Percentiles rank a stretch among this genome's conserved stretches.
phyloP scores from a whole-genome alignment of 257 asterid species.

The Solanum virginianum region DNA sequence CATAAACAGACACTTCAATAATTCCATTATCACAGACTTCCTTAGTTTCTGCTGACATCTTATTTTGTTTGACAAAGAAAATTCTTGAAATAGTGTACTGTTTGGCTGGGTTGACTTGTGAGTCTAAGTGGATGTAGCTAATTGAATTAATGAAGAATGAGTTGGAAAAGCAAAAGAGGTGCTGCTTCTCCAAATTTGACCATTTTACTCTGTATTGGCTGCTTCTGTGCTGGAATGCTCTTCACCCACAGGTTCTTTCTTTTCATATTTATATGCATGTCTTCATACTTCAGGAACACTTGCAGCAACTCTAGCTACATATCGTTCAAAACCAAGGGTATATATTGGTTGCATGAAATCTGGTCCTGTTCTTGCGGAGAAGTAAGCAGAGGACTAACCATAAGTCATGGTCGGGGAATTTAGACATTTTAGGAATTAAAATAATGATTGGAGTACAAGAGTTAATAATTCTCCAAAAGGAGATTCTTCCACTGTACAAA shows the following conservation, averaged over 20 bases:
- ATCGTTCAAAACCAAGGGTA: slow-evolving; percentile 37
- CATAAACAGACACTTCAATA: background rate
- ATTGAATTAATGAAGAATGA: slow-evolving; percentile 30
- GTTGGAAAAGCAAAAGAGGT: slow-evolving; percentile 78
- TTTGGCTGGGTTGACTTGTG: slow-evolving; percentile 2
- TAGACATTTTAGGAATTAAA: no score
- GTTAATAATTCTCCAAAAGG: no score
- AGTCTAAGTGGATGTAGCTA: slow-evolving; percentile 18
- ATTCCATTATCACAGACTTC: background rate
- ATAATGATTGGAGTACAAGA: no score
- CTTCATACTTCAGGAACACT: slow-evolving; percentile 23
- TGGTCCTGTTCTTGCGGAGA: slow-evolving; percentile 48
- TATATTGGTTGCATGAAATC: slow-evolving; percentile 61
- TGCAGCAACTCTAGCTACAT: slow-evolving; percentile 42
- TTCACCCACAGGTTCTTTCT: slow-evolving; percentile 34
- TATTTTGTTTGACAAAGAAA: background rate
- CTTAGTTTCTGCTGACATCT: background rate
- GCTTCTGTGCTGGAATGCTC: slow-evolving; percentile 90
- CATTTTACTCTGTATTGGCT: slow-evolving; percentile 60
- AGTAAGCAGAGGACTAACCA: slow-evolving; percentile 9
- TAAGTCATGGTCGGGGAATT: background rate
- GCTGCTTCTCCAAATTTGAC: slow-evolving; percentile 44
- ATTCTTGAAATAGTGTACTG: background rate
- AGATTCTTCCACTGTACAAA: no score
- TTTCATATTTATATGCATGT: background rate